Percentiles rank a stretch among this genome's conserved stretches.
phyloP scores from a whole-genome alignment of 345 rosid genomes.

The Draba incana region DNA sequence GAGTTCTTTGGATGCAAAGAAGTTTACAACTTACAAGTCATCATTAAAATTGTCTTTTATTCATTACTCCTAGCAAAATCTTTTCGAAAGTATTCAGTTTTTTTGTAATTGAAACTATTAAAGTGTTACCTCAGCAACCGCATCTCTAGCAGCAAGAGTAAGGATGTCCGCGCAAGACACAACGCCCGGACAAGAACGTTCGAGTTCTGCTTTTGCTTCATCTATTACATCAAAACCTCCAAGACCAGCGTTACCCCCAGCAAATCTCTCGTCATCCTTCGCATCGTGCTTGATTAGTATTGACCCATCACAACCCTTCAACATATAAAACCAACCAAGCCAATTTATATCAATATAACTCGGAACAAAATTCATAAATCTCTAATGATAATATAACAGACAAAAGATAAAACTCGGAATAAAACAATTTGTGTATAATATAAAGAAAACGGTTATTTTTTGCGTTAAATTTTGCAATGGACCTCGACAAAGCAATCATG shows the following conservation, averaged over 20 bases:
- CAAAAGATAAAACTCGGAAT: not conserved
- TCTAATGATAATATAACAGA: no score
- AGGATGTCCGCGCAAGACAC: constrained; percentile 70
- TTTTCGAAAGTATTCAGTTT: not conserved
- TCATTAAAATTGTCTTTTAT: not conserved
- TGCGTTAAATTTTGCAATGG: not conserved
- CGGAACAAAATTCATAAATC: not conserved
- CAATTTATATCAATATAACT: not conserved
- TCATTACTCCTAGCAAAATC: not conserved
- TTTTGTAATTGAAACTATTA: not conserved
- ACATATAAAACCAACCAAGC: constrained; percentile 5
- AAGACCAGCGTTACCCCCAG: constrained; percentile 47
- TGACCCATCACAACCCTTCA: constrained; percentile 74
- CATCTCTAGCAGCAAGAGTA: constrained; percentile 69
- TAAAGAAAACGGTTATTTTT: not conserved
- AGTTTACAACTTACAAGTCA: not conserved
- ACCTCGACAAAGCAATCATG: constrained; percentile 81
- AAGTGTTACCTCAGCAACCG: constrained; percentile 48
- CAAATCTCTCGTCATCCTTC: constrained; percentile 47
- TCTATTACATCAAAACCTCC: constrained; percentile 54
- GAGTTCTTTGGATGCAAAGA: not conserved
- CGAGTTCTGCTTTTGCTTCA: constrained; percentile 52
- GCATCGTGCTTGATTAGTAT: constrained; percentile 46
- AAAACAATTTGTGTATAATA: not conserved
- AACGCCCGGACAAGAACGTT: constrained; percentile 54